Base-by-base conservation (phyloP, 257 asterid species). In the Perilla frutescens region DNA sequence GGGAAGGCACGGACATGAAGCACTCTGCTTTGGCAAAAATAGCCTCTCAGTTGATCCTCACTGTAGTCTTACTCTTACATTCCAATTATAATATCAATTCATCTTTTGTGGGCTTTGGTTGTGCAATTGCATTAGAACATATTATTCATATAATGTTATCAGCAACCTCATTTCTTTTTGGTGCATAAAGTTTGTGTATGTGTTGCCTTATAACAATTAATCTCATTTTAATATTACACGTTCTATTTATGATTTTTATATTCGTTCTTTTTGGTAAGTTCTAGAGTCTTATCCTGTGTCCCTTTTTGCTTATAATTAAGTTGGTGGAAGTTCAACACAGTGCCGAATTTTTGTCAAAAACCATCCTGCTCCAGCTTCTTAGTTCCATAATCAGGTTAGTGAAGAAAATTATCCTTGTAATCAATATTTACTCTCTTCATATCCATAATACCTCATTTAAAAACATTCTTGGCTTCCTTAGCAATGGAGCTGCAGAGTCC, bases 271-370 rank as follows among this genome's bases (percentile, higher is more conserved):
- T 51, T 51, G 14, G 34, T 77, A 63, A 32, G 47, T 51, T 66
- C 26, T 68, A 8, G 41, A 66, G 44, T 64, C 77, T 44, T 45
- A 39, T 34, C 41, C 8, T 71, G 8, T 61, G 36, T 66, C 62
- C 47, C 62, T 29, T 63, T 75, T 74, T 78, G 64, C 49, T 76
- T 66, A 41, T 58, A 55, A 68, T 87, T 87, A 88, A 95, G 99
- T 76, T 95, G 83, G 88, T 89, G 53, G 96, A 95, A 86, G 93
- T 89, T 82, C 87, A 78, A 66, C 97, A 91, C 78, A 80, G 99
- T 81, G 74, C 84, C 8, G 93, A 90, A 81, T 87, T 87, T 87
- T 80, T 95, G 83, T 89, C 97, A 62, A 87, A 83, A 75, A 88
- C 97, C 68, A 82, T 82, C 55, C 77, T 92, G 72, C 91, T 88